Evolutionary conservation across 805 yeast species (phyloP).

Genomic region (Limtongia smithiae): DNA sequence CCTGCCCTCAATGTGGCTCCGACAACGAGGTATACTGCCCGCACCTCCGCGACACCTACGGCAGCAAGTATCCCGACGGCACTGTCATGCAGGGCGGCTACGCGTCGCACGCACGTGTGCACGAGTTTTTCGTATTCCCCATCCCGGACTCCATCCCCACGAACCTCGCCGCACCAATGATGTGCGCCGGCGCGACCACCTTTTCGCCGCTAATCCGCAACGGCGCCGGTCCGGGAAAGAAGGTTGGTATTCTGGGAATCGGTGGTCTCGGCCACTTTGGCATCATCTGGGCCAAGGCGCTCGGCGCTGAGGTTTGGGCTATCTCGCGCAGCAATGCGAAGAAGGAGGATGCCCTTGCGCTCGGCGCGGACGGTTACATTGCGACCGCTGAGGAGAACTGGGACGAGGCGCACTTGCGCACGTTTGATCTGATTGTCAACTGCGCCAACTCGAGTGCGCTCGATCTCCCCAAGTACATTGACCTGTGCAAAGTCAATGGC

Average conservation of each 20-base stretch:
- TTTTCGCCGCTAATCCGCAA: slow-evolving; percentile 56
- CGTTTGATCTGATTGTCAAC: slow-evolving; percentile 51
- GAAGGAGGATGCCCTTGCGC: slow-evolving; percentile 48
- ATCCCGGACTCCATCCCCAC: slow-evolving; percentile 54
- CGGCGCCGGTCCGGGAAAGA: slow-evolving; percentile 47
- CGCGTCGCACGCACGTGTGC: slow-evolving; percentile 59
- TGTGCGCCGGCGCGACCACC: slow-evolving; percentile 74
- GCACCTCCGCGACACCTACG: slow-evolving; percentile 52
- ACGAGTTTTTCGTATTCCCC: slow-evolving; percentile 58
- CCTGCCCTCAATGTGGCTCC: slow-evolving; percentile 56
- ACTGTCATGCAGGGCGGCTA: slow-evolving; percentile 60
- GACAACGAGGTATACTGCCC: slow-evolving; percentile 57
- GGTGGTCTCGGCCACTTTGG: slow-evolving; percentile 68
- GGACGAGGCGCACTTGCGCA: slow-evolving; percentile 34
- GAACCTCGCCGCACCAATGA: slow-evolving; percentile 61
- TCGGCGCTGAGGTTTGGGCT: slow-evolving; percentile 65
- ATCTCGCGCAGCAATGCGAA: slow-evolving; percentile 50
- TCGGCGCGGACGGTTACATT: slow-evolving; percentile 55
- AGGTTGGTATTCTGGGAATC: slow-evolving; percentile 52
- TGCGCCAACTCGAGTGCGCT: slow-evolving; percentile 53
- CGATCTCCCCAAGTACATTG: slow-evolving; percentile 48
- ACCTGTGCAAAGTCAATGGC: slow-evolving; percentile 53
- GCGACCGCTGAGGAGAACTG: slow-evolving; percentile 46
- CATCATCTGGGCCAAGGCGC: slow-evolving; percentile 52
- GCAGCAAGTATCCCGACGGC: slow-evolving; percentile 45